These are phyloP conservation scores for Flaveria robusta DNA, from an alignment of 129 eudicot species.

Conservation along the genomic window DNA sequence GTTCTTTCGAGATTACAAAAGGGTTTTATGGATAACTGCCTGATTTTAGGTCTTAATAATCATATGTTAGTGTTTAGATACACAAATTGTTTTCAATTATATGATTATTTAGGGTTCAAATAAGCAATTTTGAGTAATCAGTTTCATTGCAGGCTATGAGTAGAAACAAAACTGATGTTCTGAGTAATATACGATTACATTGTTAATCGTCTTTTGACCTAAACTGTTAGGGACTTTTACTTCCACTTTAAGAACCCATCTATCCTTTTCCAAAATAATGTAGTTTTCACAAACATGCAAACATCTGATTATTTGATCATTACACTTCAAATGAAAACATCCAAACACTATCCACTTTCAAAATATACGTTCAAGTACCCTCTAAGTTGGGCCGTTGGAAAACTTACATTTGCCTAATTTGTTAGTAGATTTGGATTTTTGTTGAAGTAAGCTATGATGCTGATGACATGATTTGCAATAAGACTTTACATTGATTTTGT, in stretches of 20 bases:
- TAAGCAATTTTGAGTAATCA: background rate
- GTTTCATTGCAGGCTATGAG: background rate
- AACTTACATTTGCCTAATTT: background rate
- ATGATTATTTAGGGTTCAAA: background rate
- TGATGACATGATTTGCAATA: conserved; percentile 14
- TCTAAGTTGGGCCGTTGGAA: background rate
- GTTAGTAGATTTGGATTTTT: background rate
- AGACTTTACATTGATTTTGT: conserved; percentile 21
- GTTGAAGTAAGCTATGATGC: conserved; percentile 10
- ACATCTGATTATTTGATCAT: background rate
- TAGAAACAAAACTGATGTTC: background rate
- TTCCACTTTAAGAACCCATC: background rate
- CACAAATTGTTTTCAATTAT: background rate
- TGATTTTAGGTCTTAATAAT: background rate
- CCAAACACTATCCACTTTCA: background rate
- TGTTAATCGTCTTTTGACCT: background rate
- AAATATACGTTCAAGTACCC: background rate
- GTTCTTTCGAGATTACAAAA: background rate
- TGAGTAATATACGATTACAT: background rate
- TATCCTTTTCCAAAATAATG: background rate
- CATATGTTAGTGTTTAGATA: background rate
- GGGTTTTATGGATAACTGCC: background rate
- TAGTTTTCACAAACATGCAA: background rate
- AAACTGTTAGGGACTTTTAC: background rate
- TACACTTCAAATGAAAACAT: background rate